Base-by-base conservation (phyloP, 257 asterid genomes). In the Plantago major region DNA sequence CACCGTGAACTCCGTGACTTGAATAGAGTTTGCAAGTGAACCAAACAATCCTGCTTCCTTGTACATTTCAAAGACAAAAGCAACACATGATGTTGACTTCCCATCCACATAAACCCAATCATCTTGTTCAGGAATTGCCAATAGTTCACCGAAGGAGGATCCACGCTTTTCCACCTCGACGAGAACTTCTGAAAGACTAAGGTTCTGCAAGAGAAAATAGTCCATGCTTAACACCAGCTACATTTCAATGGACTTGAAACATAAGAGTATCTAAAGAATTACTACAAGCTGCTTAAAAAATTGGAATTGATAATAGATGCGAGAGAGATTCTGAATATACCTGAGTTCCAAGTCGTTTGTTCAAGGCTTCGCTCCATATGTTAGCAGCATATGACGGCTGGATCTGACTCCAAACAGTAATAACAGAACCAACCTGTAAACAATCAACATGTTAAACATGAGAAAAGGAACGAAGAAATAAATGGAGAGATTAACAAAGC, bases 1-100 rank as follows among this genome's bases (percentile, higher is more conserved):
- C 52, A 91, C 98, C 58, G 98, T 91, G 68, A 91, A 91, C 81
- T 91, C 98, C 9, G 98, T 91, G 68, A 82, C 98, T 81, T 86
- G 84, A 71, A 91, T 78, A 46, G 94, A 78, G 73, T 67, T 75
- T 37, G 90, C 79, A 62, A 91, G 83, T 48, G 68, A 52, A 57
- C 89, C 98, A 63, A 91, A 86, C 72, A 91, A 62, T 60, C 98
- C 98, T 16, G 88, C 98, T 70, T 71, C 94, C 76, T 91, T 86
- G 80, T 91, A 91, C 71, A 91, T 69, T 70, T 86, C 96, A 28
- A 84, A 85, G 73, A 91, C 84, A 69, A 74, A 91, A 70, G 98
- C 98, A 72, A 88, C 83, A 71, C 98, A 88, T 1, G 98, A 88
- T 42, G 96, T 54, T 50, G 98, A 91, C 73, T 85, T 85, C 60